Conservation (phyloP, 2,329 filamentous ascomycete genomes). For the Colletotrichum horii region DNA sequence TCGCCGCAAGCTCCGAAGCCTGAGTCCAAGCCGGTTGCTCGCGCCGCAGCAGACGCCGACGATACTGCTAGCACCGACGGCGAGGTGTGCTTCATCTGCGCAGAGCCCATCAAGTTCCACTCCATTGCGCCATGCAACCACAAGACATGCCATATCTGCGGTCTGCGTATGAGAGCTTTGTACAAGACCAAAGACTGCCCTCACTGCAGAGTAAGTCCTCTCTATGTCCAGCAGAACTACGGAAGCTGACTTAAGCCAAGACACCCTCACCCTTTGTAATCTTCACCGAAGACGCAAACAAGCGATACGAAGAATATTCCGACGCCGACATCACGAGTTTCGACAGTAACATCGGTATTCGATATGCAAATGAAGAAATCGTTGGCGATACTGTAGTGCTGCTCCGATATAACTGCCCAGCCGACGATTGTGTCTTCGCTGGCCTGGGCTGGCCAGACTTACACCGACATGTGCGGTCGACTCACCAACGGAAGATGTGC, state of each 20-base stretch:
- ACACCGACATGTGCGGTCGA: slow-evolving; percentile 78
- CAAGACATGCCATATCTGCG: slow-evolving; percentile 94
- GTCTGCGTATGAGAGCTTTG: slow-evolving; percentile 85
- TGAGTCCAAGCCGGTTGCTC: slow-evolving; percentile 23
- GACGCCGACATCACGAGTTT: slow-evolving; percentile 74
- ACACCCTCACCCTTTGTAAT: slow-evolving; percentile 82
- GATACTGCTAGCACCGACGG: slow-evolving; percentile 63
- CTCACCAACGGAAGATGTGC: slow-evolving; percentile 88
- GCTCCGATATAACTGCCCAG: slow-evolving; percentile 93
- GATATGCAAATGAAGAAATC: slow-evolving; percentile 87
- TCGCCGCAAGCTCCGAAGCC: background rate
- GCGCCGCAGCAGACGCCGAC: slow-evolving; percentile 29
- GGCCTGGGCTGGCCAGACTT: slow-evolving; percentile 69
- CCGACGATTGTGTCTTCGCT: slow-evolving; percentile 78
- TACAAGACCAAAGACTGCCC: slow-evolving; percentile 97
- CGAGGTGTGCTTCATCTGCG: slow-evolving; percentile 97
- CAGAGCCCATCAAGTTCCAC: slow-evolving; percentile 85
- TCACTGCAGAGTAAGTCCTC: slow-evolving; percentile 79
- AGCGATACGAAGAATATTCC: slow-evolving; percentile 85
- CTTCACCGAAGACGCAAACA: slow-evolving; percentile 85
- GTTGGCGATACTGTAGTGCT: slow-evolving; percentile 89
- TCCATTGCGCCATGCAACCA: slow-evolving; percentile 95
- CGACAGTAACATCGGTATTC: slow-evolving; percentile 88
- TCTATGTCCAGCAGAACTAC: background rate
- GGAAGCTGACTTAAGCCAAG: slow-evolving; percentile 38